Evolutionary conservation across 768 basidiomycete genomes (phyloP).

Genomic region (Russula sp.): DNA sequence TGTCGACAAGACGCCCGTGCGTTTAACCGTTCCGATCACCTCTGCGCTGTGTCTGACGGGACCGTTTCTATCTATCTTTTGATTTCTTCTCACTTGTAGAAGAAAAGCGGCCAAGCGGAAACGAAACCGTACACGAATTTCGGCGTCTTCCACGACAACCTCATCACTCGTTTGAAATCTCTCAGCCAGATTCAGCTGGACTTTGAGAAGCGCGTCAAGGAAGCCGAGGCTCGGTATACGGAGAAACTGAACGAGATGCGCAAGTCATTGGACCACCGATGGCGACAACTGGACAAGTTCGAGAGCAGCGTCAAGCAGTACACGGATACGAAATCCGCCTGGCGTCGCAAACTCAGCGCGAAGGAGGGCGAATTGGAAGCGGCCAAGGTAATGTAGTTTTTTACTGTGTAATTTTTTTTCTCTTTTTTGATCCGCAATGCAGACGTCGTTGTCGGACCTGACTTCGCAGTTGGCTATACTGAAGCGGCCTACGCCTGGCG

Average conservation of each 20-base stretch:
- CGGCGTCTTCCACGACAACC: conserved; percentile 87
- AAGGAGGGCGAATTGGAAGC: conserved; percentile 91
- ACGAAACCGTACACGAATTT: conserved; percentile 95
- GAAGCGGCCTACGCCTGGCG: conserved; percentile 52
- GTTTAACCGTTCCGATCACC: conserved; percentile 28
- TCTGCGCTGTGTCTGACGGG: not conserved
- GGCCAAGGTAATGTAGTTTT: conserved; percentile 52
- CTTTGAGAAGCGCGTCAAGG: conserved; percentile 82
- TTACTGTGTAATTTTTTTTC: not conserved
- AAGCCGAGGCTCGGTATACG: conserved; percentile 62
- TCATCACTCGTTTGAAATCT: conserved; percentile 79
- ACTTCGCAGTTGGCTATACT: conserved; percentile 58
- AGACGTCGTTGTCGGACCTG: conserved; percentile 74
- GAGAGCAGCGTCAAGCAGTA: conserved; percentile 79
- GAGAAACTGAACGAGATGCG: conserved; percentile 76
- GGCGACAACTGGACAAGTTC: conserved; percentile 91
- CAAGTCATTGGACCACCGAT: conserved; percentile 81
- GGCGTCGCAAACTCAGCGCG: conserved; percentile 74
- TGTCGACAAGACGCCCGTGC: conserved; percentile 76
- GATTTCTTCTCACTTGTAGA: conserved; percentile 37
- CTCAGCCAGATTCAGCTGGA: conserved; percentile 79
- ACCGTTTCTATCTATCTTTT: not conserved
- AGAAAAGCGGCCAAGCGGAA: conserved; percentile 69
- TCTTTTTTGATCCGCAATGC: not conserved
- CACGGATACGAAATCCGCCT: conserved; percentile 71